Percentiles rank a stretch among this genome's conserved stretches.
Conservation (phyloP, 2,329 filamentous ascomycete genomes). For the Tothia fuscella region DNA sequence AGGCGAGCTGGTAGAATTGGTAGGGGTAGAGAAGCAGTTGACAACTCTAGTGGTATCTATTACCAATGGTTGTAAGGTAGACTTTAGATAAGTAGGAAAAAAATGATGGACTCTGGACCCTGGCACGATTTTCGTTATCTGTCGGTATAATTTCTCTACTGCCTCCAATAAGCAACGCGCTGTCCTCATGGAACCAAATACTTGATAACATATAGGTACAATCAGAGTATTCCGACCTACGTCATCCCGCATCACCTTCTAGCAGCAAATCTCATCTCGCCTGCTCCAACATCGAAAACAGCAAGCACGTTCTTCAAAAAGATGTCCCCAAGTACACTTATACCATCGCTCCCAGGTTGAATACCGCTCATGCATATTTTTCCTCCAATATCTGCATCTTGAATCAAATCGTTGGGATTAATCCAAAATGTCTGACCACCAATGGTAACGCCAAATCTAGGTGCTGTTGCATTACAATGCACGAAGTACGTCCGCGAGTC, state of each 20-base stretch:
- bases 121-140: too few species aligned
- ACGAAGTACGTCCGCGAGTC: neutral
- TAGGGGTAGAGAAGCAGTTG: slow-evolving; percentile 16
- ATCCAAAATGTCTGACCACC: neutral
- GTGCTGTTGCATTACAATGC: slow-evolving; percentile 1
- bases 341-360: slow-evolving; percentile 19
- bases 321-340: slow-evolving; percentile 38
- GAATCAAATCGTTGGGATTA: slow-evolving; percentile 6
- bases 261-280: slow-evolving; percentile 30
- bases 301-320: slow-evolving; percentile 42
- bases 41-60: slow-evolving; percentile 17
- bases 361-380: neutral
- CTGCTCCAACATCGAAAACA: slow-evolving; percentile 36
- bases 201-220: too few species aligned
- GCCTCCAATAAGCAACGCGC: too few species aligned
- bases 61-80: slow-evolving; percentile 17
- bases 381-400: neutral
- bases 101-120: neutral
- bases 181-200: too few species aligned
- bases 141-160: too few species aligned
- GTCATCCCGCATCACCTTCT: too few species aligned
- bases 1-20: slow-evolving; percentile 8
- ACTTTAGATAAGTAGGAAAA: slow-evolving; percentile 12
- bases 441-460: slow-evolving; percentile 3
- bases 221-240: too few species aligned